Percentiles rank a stretch among this genome's conserved stretches.
phyloP scores from a whole-genome alignment of 148 eudicot genomes.

The Drosera capensis region DNA sequence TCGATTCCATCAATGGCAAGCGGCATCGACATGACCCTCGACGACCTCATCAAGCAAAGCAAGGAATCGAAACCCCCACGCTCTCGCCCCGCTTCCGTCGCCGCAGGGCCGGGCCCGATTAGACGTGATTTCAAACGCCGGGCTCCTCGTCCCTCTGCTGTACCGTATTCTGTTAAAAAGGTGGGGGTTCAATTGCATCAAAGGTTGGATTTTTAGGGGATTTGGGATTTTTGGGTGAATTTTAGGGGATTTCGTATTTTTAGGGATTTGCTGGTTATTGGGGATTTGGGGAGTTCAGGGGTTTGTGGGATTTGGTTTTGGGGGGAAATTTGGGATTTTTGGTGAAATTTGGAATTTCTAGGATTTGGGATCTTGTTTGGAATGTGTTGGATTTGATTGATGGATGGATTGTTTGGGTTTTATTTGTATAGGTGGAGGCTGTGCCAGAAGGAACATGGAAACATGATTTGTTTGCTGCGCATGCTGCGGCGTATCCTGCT shows the following conservation, averaged over 20 bases:
- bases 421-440: constrained; percentile 21
- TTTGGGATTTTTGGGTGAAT: not conserved
- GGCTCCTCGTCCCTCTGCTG: constrained; percentile 38
- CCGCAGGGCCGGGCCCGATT: constrained; percentile 37
- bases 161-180: constrained; percentile 48
- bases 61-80: constrained; percentile 36
- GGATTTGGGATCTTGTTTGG: not conserved
- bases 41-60: constrained; percentile 80
- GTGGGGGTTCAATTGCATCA: no score
- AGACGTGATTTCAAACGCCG: constrained; percentile 57
- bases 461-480: constrained; percentile 60
- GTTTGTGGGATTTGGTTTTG: not conserved
- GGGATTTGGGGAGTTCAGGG: no score
- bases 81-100: constrained; percentile 29
- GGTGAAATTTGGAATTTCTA: no score
- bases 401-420: constrained; percentile 1
- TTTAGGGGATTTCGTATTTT: not conserved
- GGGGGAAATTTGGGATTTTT: no score
- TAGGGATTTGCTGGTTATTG: not conserved
- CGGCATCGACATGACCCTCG: constrained; percentile 71
- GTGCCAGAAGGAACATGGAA: constrained; percentile 60
- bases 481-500: constrained; percentile 3
- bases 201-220: not conserved
- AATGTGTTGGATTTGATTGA: not conserved
- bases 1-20: no score